phyloP scores from a whole-genome alignment of 495 filamentous ascomycete genomes.

The Hyaloscypha hepaticicola region DNA sequence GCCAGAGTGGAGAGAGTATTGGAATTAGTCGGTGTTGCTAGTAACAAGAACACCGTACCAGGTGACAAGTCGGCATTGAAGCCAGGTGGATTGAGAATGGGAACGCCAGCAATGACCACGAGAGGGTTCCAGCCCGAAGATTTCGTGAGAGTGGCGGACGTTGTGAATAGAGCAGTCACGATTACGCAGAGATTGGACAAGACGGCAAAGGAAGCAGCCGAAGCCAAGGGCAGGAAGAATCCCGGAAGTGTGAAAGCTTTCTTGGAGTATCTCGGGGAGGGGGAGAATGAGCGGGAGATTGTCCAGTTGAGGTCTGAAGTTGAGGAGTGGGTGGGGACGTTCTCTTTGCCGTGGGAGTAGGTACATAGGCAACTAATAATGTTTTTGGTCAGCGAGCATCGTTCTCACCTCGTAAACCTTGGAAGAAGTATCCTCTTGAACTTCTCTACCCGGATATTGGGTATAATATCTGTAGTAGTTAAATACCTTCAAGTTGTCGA shows the following conservation, averaged over 20 bases:
- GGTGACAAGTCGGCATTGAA: slow-evolving; percentile 91
- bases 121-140: slow-evolving; percentile 84
- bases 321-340: slow-evolving; percentile 92
- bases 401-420: not conserved
- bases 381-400: not conserved
- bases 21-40: slow-evolving; percentile 90
- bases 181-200: slow-evolving; percentile 85
- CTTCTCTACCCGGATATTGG: too few relatives aligned
- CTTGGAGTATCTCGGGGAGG: slow-evolving; percentile 76
- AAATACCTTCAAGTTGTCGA: too few relatives aligned
- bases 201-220: slow-evolving; percentile 70
- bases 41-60: slow-evolving; percentile 98
- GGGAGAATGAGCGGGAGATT: slow-evolving; percentile 82
- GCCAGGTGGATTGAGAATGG: slow-evolving; percentile 88
- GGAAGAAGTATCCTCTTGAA: too few relatives aligned
- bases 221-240: slow-evolving; percentile 77
- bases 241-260: slow-evolving; percentile 79
- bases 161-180: slow-evolving; percentile 87
- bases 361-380: not conserved
- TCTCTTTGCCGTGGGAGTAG: slow-evolving; percentile 74
- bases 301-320: slow-evolving; percentile 85
- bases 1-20: slow-evolving; percentile 92
- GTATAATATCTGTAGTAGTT: too few relatives aligned
- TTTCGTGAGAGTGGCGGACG: slow-evolving; percentile 85
- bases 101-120: slow-evolving; percentile 96